A percentile compares a stretch with the other conserved stretches of the same genome.
Evolutionary conservation across 441 rosid species (phyloP).

Genomic region (Corymbia citriodora): DNA sequence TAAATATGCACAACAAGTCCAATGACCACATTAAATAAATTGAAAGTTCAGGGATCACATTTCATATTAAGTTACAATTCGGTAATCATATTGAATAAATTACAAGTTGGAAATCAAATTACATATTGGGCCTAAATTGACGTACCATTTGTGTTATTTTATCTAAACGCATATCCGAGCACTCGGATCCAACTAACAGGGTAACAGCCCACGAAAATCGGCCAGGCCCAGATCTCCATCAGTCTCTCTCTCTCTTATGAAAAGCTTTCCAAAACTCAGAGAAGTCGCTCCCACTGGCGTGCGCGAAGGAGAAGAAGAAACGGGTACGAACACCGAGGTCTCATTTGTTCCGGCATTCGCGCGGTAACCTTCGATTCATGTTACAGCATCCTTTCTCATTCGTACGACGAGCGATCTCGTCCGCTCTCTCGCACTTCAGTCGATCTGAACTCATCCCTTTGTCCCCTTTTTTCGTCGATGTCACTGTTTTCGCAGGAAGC

Average conservation of each 20-base stretch:
- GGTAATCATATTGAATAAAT: no score
- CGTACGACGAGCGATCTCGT: not conserved
- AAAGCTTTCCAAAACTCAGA: not conserved
- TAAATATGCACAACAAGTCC: no score
- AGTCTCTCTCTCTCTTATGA: not conserved
- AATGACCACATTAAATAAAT: no score
- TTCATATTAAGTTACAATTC: accelerated
- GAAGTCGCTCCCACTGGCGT: not conserved
- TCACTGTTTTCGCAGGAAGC: not conserved
- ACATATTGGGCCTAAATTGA: not conserved
- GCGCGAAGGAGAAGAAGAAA: not conserved
- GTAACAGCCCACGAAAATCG: not conserved
- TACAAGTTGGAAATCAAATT: no score
- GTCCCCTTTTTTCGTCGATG: not conserved
- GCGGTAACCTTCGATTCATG: not conserved
- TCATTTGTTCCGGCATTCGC: not conserved
- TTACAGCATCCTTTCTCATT: not conserved
- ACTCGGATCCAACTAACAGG: not conserved
- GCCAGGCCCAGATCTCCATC: not conserved
- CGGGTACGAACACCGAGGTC: not conserved
- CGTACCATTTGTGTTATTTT: not conserved
- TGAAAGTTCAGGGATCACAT: no score
- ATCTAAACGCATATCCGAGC: not conserved
- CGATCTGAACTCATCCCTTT: not conserved
- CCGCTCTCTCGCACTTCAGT: not conserved